Evolutionary conservation across 208 protist genomes (phyloP), one percentile per base, ranked within the genome.

Genomic region (Trypanosoma theileri): DNA sequence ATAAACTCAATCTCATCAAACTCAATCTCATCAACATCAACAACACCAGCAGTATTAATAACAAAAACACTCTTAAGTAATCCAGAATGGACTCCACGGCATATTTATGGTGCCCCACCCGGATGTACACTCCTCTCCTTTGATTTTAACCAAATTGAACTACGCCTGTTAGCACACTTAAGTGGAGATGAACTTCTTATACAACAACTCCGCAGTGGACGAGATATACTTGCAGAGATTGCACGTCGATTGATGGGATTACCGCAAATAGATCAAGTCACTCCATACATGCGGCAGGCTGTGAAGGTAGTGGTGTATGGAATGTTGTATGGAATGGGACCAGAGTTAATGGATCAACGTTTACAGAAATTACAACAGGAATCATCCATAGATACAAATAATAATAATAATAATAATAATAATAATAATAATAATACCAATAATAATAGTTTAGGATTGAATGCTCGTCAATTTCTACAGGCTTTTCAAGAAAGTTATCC

Each of bases 271-370:
- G 69, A 65, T 0, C 55, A 73, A 12, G 84, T 92, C n/a, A 59
- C 61, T 35, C 67, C 73, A 28, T 53, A 66, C 48, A 66, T 88
- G 62, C 85, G 90, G 8, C 78, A 85, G 54, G 72, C 81, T 0
- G 66, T 83, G 1, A 97, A 97, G 71, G 73, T 88, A 24, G 74
- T 97, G n/a, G 85, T 95, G 16, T 97, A 94, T 65, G 93, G 93
- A 12, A 66, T 96, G 4, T 52, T 97, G 3, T 97, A 97, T 73
- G 91, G 89, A 44, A 95, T 95, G 91, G 92, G 91, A 8, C 72
- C 69, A 8, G 72, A 80, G n/a, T 31, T 59, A 55, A 85, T 94
- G 79, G 79, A 89, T 31, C 53, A 80, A 66, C 73, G 76, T 1
- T 64, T 88, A 14, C 9, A 26, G 3, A 65, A 79, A 28, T 22